phyloP scores from a whole-genome alignment of 106 monocot species.

The Agapanthus africanus region DNA sequence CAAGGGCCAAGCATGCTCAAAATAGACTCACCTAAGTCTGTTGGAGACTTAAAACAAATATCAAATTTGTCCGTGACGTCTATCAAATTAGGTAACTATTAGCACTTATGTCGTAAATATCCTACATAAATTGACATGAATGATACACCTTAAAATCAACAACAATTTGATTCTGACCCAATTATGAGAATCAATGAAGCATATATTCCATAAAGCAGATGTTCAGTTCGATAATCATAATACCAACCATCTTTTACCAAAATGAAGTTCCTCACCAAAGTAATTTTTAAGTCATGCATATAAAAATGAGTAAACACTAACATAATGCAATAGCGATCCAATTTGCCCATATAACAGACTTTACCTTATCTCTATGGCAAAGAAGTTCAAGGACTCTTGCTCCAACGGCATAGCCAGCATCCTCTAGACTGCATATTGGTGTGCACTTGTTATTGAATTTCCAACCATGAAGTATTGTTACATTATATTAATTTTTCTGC shows the following conservation, averaged over 20 bases:
- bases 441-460: not conserved
- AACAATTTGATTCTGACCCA: not conserved
- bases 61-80: too few relatives aligned
- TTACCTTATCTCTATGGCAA: conserved; percentile 89
- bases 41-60: too few relatives aligned
- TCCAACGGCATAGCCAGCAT: conserved; percentile 98
- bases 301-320: not conserved
- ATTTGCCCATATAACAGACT: too few relatives aligned
- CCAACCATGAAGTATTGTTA: too few relatives aligned
- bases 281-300: not conserved
- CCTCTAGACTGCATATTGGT: conserved; percentile 62
- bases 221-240: not conserved
- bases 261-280: not conserved
- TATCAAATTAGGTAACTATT: too few relatives aligned
- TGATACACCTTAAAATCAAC: not conserved
- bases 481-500: too few relatives aligned
- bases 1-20: too few relatives aligned
- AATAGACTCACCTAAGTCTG: too few relatives aligned
- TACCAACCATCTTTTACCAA: not conserved
- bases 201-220: not conserved
- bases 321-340: too few relatives aligned
- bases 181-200: not conserved
- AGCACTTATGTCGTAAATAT: too few relatives aligned
- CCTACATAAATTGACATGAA: not conserved
- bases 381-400: conserved; percentile 94